Base-by-base conservation (phyloP, 495 filamentous ascomycete species). In the Beverwykella pulmonaria region DNA sequence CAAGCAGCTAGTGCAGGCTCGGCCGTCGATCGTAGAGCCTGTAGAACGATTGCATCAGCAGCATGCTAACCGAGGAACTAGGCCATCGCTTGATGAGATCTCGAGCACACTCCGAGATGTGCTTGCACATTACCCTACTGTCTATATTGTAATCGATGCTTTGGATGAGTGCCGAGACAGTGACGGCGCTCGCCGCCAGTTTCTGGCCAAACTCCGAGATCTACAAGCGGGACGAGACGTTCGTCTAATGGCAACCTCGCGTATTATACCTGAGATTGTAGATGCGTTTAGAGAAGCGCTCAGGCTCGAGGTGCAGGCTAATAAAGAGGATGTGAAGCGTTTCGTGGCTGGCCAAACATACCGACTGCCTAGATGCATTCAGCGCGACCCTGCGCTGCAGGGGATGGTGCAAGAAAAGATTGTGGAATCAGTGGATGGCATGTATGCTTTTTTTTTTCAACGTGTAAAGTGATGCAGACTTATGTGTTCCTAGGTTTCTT, bases 401-500 rank as follows among this genome's bases (percentile, higher is more conserved):
- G 48, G 25, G 4, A 2, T 23, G 48, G 48, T 50, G 48, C 19
- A 50, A n/a, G 19, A 50, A 23, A 50, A 25, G 6, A 19, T 50
- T 9, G 44, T 47, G n/a, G 44, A 47, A 15, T 5, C 44, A 7
- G 44, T 47, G 6, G 20, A 23, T n/a, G 22, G 48, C 48, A 50
- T 26, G 48, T 50, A 50, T 7, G 48, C 32, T 5, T 34, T 50
- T n/a, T 7, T 19, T 26, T 50, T 19, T 50, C 25, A n/a, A 9
- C 22, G 3, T 5, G 6, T 50, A 27, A 3, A 50, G 48, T 50
- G 48, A 26, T 50, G 6, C 44, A 47, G n/a, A 22, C 44, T 47
- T 47, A 47, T 15, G n/a, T 47, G n/a, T n/a, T 50, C 19, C 6
- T 34, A 81, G 83, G 81, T 86, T 87, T 64, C 77, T 87, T 4